Base-by-base conservation (phyloP, 768 basidiomycete species). In the Lactarius tabidus region DNA sequence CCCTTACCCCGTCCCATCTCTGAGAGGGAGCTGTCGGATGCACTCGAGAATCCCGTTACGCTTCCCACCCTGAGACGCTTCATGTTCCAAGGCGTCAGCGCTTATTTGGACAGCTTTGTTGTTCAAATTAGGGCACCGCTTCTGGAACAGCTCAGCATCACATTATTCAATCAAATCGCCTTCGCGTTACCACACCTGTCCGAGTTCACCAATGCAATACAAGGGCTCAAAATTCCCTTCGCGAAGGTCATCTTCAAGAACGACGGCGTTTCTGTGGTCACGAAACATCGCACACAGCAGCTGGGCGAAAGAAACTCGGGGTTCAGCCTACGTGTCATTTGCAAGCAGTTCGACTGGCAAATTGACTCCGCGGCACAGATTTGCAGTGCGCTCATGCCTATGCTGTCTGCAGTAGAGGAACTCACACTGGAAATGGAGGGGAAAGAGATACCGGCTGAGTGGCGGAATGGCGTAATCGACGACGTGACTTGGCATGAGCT, bases 71-170 rank as follows among this genome's bases (percentile, higher is more conserved):
- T 65, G 14, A 43, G 23, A 17, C 15, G 18, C 10, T 28, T 65
- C 28, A 14, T 7, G 14, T 60, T 59, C 26, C 31, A 20, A 6
- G 64, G 64, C 6, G 15, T 38, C 1, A 14, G 33, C 5, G 31
- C 58, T 15, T 54, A 60, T 38, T 28, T 65, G 28, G 64, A 65
- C 10, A 39, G 35, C 53, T 41, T 65, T 23, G 3, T 65, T 8
- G 18, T 53, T 18, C 58, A 31, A 6, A 54, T 65, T 12, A 38
- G 12, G 6, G 23, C 26, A 4, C 64, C 64, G 6, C 9, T 45
- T 38, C 53, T 60, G 20, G 36, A 26, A 5, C 18, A 8, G 12
- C 33, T 65, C 15, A 9, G 4, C 17, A n/a, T 56, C 10, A 61
- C 38, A 5, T 35, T 61, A 20, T 57, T 57, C 28, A 20, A 57